phyloP scores from a whole-genome alignment of 2,329 filamentous ascomycete genomes.

The Exophiala viscosa region DNA sequence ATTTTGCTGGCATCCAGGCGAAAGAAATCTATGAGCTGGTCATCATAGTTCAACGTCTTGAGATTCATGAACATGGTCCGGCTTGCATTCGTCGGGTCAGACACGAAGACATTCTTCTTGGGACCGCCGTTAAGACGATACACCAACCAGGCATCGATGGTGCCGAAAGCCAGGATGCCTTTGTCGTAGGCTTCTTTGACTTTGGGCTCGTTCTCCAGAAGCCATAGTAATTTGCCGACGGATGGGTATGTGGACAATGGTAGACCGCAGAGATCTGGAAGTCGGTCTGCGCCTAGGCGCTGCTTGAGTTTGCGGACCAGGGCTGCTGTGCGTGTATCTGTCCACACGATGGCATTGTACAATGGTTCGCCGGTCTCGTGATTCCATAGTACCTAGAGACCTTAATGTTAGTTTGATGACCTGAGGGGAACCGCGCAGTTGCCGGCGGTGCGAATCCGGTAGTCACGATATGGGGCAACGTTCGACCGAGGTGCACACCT shows the following conservation, averaged over 20 bases:
- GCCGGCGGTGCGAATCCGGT: too few species aligned
- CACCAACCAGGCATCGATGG: conserved; percentile 82
- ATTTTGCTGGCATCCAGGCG: conserved; percentile 68
- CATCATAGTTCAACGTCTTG: conserved; percentile 73
- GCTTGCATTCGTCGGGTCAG: conserved; percentile 82
- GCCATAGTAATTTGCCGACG: conserved; percentile 78
- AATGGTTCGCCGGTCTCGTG: conserved; percentile 72
- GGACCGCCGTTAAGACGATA: conserved; percentile 72
- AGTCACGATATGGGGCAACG: too few species aligned
- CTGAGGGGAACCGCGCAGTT: not conserved
- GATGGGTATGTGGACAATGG: conserved; percentile 86
- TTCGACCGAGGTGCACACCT: too few species aligned
- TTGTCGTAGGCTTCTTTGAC: conserved; percentile 73
- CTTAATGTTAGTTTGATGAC: not conserved
- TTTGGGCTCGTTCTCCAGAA: conserved; percentile 67
- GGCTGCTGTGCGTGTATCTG: conserved; percentile 74
- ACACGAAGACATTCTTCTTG: conserved; percentile 68
- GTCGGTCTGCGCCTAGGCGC: conserved; percentile 62
- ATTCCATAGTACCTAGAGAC: conserved; percentile 66
- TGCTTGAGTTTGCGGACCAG: conserved; percentile 73
- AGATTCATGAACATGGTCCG: conserved; percentile 95
- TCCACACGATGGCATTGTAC: conserved; percentile 87
- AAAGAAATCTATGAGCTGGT: conserved; percentile 74
- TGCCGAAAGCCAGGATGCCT: conserved; percentile 75
- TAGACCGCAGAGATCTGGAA: conserved; percentile 70